Base-by-base conservation (phyloP, 2,329 filamentous ascomycete species). In the Dothiorella sarmentorum region DNA sequence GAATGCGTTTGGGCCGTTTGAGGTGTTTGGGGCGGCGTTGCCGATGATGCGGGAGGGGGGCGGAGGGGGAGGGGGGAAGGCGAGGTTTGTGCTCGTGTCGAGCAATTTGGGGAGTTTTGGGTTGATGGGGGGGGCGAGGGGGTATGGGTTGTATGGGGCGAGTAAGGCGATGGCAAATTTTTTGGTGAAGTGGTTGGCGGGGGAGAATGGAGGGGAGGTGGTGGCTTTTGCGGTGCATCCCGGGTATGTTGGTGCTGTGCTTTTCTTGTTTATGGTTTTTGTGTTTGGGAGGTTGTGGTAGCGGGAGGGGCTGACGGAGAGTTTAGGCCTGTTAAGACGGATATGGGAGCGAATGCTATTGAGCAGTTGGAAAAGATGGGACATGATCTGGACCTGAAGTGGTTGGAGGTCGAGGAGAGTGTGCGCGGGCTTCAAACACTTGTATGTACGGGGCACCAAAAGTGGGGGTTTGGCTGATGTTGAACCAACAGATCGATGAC, bases 151-250 rank as follows among this genome's bases (percentile, higher is more conserved):
- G 22, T 66, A 65, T 44, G 64, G 63, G 6, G 65, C 62, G 10
- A 64, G 62, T 29, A 66, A 66, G 35, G 62, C 60, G 13, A 17
- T 66, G 7, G 60, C n/a, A 2, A 65, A 65, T 9, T 66, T 60
- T 20, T 45, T 65, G 15, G 47, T 64, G 44, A 64, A 56, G 51
- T 64, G 64, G 64, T 40, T 66, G 3, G 44, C 64, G 6, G 22
- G 60, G 9, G 65, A 66, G 49, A 58, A 61, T 35, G 55, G 61
- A 37, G 55, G 60, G 37, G 62, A 64, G 9, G 29, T 64, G 2
- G n/a, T 62, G 1, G 29, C 61, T n/a, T 65, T 57, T 57, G 43
- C 60, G 2, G 57, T 62, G 35, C 45, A 65, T 57, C 64, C 65
- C 4, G 63, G 65, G 63, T 65, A 20, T 11, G 59, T 63, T 33